Conservation (phyloP, 2,329 filamentous ascomycete genomes). For the Colletotrichum viniferum region DNA sequence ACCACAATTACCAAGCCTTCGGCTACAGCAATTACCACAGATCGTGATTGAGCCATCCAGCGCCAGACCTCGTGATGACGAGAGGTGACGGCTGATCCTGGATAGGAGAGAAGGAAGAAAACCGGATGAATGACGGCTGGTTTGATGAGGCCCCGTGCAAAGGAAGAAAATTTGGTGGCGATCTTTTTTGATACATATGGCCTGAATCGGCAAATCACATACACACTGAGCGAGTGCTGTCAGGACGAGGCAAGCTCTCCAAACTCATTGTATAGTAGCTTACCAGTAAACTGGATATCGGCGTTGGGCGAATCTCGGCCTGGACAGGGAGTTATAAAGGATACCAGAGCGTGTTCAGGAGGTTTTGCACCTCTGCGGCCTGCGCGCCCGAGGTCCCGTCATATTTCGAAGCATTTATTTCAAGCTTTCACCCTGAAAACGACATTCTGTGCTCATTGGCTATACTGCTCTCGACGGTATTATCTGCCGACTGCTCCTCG, state of each 20-base stretch:
- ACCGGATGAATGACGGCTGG: conserved; percentile 7
- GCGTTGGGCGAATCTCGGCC: conserved; percentile 12
- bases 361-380: background rate
- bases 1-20: conserved; percentile 58
- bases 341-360: conserved; percentile 23
- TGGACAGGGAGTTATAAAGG: conserved; percentile 10
- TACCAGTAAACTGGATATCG: conserved; percentile 3
- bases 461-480: background rate
- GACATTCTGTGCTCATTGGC: background rate
- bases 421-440: background rate
- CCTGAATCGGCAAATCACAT: background rate
- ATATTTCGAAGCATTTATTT: background rate
- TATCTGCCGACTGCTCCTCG: background rate
- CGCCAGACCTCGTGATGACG: conserved; percentile 16
- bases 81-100: background rate
- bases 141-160: background rate
- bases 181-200: conserved; percentile 9
- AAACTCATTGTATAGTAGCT: conserved; percentile 14
- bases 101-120: background rate
- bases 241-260: background rate
- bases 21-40: conserved; percentile 53
- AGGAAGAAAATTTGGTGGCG: background rate
- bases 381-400: background rate
- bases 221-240: background rate
- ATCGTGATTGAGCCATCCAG: conserved; percentile 64